Evolutionary conservation across 2,329 filamentous ascomycete species (phyloP), one percentile per base, ranked within the genome.

Genomic region (Neurospora sp.): DNA sequence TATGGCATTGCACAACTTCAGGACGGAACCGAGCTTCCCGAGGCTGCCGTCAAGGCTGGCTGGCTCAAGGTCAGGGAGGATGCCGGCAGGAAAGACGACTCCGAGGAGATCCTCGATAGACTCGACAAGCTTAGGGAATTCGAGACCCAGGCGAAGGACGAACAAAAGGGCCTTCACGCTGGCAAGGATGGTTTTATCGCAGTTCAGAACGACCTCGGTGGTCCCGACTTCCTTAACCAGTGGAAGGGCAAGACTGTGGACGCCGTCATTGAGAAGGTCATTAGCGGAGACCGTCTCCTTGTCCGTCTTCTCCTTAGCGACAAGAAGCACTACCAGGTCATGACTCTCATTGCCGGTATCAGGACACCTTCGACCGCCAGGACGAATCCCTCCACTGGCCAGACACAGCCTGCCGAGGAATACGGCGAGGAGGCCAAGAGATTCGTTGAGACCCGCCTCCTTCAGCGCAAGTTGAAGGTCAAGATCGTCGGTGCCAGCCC

Each of bases 51-150:
- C 73, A 90, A 93, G 78, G 92, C 93, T 76, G 96, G 96, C 74
- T 97, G 94, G 93, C 83, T 93, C 73, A 97, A 96, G 82, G 87
- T 99, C 71, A 90, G 96, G 73, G 96, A 99, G 77, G 96, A 99
- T 80, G 94, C 95, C 71, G 94, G 93, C 72, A 90, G 91, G 74
- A 96, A 95, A 78, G 94, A 97, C 74, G 93, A 97, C 71, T 89
- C 90, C 1, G 91, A 96, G 70, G 90, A 93, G 68, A 85, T 90
- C 9, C 84, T 86, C 38, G 82, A 89, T 73, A 86, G 91, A 71
- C 84, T 99, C 33, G 91, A 96, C 76, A 90, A 89, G 76, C 87
- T 99, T 72, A 90, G 93, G 75, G 85, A 85, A 67, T 83, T 95
- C 40, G 94, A 98, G 81, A 84, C 87, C 62, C 87, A 91, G 75